Percentiles rank a stretch among this genome's conserved stretches.
phyloP scores from a whole-genome alignment of 2,329 filamentous ascomycete species.

The Ilyonectria mors-panacis region DNA sequence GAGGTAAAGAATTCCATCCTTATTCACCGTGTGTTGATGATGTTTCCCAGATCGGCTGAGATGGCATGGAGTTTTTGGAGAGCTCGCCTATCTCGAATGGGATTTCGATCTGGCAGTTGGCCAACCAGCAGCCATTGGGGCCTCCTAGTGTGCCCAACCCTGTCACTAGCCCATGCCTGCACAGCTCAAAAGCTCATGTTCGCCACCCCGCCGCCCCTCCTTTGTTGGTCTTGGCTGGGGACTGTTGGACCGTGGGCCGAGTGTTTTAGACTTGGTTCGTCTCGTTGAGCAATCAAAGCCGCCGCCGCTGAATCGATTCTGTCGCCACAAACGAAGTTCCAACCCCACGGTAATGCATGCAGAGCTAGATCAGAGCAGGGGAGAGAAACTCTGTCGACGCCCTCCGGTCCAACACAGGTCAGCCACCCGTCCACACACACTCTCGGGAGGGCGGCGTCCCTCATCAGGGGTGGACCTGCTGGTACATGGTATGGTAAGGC shows the following conservation, averaged over 20 bases:
- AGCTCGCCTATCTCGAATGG: constrained; percentile 43
- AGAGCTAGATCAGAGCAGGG: constrained; percentile 12
- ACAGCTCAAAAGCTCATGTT: constrained; percentile 35
- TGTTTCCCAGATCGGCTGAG: constrained; percentile 13
- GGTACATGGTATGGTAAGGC: constrained; percentile 8
- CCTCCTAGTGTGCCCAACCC: constrained; percentile 36
- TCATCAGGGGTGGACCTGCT: constrained; percentile 33
- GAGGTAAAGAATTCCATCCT: constrained; percentile 7
- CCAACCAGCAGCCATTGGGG: constrained; percentile 39
- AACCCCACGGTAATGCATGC: constrained; percentile 5
- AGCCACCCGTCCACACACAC: constrained; percentile 35
- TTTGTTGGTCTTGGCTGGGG: constrained; percentile 25
- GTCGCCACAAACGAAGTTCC: constrained; percentile 18
- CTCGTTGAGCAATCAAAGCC: constrained; percentile 8
- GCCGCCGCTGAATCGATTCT: constrained; percentile 1
- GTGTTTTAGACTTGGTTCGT: constrained; percentile 20
- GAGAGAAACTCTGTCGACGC: constrained; percentile 11
- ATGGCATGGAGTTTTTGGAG: constrained; percentile 1
- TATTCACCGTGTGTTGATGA: constrained; percentile 9
- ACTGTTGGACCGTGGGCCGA: constrained; percentile 13
- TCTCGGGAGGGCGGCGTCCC: constrained; percentile 37
- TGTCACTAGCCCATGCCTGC: constrained; percentile 29
- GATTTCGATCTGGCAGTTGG: constrained; percentile 39
- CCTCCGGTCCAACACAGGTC: constrained; percentile 24
- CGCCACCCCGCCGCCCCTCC: constrained; percentile 33